phyloP scores from a whole-genome alignment of 1,284 basidiomycete genomes.

The Tylopilus sp. region DNA sequence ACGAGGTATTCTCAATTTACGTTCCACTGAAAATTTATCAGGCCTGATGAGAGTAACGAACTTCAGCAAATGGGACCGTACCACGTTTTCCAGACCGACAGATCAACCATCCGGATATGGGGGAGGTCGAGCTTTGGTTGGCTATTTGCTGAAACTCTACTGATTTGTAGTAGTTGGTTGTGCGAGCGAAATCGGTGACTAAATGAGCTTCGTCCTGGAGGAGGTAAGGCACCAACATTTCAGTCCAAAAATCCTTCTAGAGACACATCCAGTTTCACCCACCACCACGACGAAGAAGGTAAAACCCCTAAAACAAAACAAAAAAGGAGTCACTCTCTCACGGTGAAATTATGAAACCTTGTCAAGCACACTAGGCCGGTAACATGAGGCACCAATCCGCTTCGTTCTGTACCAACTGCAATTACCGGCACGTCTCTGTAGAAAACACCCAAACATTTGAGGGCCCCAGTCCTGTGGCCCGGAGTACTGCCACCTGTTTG shows the following conservation, averaged over 20 bases:
- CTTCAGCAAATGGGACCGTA: conserved; percentile 40
- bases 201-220: conserved; percentile 2
- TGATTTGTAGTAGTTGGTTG: conserved; percentile 64
- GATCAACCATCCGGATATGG: conserved; percentile 69
- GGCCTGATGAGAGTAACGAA: neutral
- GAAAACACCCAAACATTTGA: too few relatives aligned
- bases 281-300: too few relatives aligned
- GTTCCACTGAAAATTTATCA: conserved; percentile 62
- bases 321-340: too few relatives aligned
- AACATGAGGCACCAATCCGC: too few relatives aligned
- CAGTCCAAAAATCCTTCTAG: conserved; percentile 75
- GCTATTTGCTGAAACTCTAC: conserved; percentile 63
- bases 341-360: too few relatives aligned
- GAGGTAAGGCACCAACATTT: conserved; percentile 51
- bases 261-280: conserved; percentile 69
- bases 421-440: too few relatives aligned
- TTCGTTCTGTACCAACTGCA: too few relatives aligned
- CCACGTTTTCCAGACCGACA: conserved; percentile 73
- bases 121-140: conserved; percentile 61
- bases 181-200: conserved; percentile 60
- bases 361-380: too few relatives aligned
- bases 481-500: too few relatives aligned
- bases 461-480: too few relatives aligned
- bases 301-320: too few relatives aligned
- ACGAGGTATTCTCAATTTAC: conserved; percentile 49